These are phyloP conservation scores for Flaveria ramosissima DNA, from an alignment of 129 eudicot genomes.

Conservation along the genomic window DNA sequence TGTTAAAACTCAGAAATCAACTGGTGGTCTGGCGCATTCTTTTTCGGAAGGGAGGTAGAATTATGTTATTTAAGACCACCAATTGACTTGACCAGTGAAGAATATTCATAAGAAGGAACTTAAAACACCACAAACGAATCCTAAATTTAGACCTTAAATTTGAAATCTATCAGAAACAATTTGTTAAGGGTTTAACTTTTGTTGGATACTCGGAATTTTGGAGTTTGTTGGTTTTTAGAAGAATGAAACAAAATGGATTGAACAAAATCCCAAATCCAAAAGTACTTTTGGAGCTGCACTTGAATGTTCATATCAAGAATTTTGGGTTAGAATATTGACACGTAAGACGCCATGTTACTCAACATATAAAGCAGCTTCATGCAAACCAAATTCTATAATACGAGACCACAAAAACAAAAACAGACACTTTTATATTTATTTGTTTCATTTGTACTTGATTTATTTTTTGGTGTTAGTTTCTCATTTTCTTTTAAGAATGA, in stretches of 20 bases:
- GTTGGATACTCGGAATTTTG: background rate
- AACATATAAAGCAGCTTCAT: background rate
- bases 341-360: background rate
- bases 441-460: background rate
- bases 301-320: background rate
- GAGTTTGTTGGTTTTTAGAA: conserved; percentile 5
- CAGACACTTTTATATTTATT: background rate
- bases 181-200: background rate
- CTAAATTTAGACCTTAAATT: background rate
- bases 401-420: background rate
- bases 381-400: background rate
- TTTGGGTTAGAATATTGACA: background rate
- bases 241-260: background rate
- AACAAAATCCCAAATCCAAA: background rate
- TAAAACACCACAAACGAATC: background rate
- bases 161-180: background rate
- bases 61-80: background rate
- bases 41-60: background rate
- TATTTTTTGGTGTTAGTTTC: background rate
- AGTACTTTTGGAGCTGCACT: background rate
- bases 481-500: background rate
- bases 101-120: background rate
- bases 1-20: background rate
- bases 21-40: background rate
- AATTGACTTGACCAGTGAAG: background rate